Evolutionary conservation across 2,329 filamentous ascomycete genomes (phyloP).

Genomic region (Xylariales sp.): DNA sequence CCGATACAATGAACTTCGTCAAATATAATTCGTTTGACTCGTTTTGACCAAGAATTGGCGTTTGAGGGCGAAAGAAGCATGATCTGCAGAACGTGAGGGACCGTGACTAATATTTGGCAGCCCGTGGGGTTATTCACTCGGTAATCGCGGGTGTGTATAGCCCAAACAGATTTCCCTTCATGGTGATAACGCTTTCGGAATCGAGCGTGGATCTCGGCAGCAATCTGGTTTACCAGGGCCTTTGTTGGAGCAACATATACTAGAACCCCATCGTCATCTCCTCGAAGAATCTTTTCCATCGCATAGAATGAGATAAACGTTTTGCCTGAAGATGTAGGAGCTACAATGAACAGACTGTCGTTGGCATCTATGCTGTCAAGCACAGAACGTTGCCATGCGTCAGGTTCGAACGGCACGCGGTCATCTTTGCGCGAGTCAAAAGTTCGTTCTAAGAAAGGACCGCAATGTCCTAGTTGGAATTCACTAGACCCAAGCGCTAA

Average conservation of each 20-base stretch:
- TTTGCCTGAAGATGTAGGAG: conserved; percentile 82
- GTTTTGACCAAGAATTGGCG: conserved; percentile 71
- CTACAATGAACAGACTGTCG: conserved; percentile 78
- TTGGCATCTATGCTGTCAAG: conserved; percentile 78
- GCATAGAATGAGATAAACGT: conserved; percentile 88
- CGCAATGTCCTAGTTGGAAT: conserved; percentile 76
- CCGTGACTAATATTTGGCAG: conserved; percentile 81
- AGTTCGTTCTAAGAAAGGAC: conserved; percentile 79
- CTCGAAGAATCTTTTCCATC: conserved; percentile 79
- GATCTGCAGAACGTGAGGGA: conserved; percentile 82
- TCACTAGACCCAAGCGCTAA: conserved; percentile 48
- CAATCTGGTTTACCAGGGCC: conserved; percentile 85
- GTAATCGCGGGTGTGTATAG: conserved; percentile 80
- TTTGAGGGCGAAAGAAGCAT: conserved; percentile 77
- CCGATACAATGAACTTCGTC: conserved; percentile 87
- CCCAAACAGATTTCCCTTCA: conserved; percentile 77
- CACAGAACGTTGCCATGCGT: conserved; percentile 80
- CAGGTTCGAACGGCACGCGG: conserved; percentile 78
- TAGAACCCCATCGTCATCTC: conserved; percentile 75
- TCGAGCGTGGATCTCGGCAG: conserved; percentile 79
- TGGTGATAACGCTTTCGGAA: conserved; percentile 75
- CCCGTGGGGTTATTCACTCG: conserved; percentile 77
- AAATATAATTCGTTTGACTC: conserved; percentile 81
- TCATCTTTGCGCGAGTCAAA: conserved; percentile 75
- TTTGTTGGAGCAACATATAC: conserved; percentile 87